Evolutionary conservation across 2,329 filamentous ascomycete species (phyloP).

Genomic region (Phaeosphaeriaceae sp.): DNA sequence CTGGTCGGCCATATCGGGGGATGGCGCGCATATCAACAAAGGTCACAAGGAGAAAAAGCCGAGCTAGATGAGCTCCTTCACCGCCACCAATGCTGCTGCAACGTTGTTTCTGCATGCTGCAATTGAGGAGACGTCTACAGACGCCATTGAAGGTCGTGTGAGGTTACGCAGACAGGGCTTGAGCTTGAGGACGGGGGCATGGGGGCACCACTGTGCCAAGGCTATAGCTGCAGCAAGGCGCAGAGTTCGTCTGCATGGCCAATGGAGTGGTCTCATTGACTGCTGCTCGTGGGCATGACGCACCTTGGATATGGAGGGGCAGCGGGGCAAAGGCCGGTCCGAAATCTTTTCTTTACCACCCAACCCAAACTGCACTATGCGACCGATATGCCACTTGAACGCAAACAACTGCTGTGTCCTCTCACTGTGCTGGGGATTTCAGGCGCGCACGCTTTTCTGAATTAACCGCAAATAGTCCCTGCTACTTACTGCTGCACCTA

Average conservation of each 20-base stretch:
- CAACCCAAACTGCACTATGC: constrained; percentile 9
- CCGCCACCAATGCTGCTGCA: constrained; percentile 24
- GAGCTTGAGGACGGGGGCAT: constrained; percentile 23
- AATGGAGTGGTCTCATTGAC: constrained; percentile 24
- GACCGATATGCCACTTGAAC: constrained; percentile 21
- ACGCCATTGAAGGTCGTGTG: constrained; percentile 28
- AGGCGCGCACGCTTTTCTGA: constrained; percentile 17
- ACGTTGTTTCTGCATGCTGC: constrained; percentile 15
- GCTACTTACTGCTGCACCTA: constrained; percentile 38
- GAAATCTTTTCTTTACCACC: constrained; percentile 32
- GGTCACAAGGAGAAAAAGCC: constrained; percentile 21
- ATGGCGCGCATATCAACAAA: constrained; percentile 19
- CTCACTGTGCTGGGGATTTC: constrained; percentile 19
- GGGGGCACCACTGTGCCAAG: constrained; percentile 21
- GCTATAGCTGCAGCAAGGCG: constrained; percentile 27
- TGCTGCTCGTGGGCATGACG: constrained; percentile 37
- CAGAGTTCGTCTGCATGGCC: constrained; percentile 32
- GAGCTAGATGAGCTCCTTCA: constrained; percentile 27
- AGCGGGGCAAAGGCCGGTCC: constrained; percentile 34
- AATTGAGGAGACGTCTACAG: constrained; percentile 29
- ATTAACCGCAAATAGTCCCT: constrained; percentile 18
- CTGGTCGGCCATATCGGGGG: constrained; percentile 14
- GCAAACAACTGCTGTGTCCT: constrained; percentile 17
- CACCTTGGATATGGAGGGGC: constrained; percentile 32
- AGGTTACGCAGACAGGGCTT: constrained; percentile 31